Conservation (phyloP, 2,329 filamentous ascomycete genomes). For the Exophiala alcalophila region DNA sequence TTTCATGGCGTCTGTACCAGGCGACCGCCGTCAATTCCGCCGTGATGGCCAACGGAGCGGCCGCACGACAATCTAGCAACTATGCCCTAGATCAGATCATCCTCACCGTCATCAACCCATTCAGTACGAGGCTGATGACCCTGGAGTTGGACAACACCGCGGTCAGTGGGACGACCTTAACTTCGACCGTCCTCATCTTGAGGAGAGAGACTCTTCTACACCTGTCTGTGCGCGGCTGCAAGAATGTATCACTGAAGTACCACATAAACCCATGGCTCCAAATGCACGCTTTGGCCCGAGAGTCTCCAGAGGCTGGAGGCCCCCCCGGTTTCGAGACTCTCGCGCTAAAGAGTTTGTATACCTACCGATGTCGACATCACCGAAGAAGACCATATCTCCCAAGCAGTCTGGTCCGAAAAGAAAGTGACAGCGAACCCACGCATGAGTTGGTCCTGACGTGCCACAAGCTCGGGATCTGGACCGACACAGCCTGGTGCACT, state of each 20-base stretch:
- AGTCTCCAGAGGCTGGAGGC: slow-evolving; percentile 12
- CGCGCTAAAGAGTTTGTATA: slow-evolving; percentile 59
- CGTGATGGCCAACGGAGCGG: slow-evolving; percentile 31
- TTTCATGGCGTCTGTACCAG: slow-evolving; percentile 55
- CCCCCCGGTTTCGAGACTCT: slow-evolving; percentile 44
- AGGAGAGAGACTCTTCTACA: slow-evolving; percentile 56
- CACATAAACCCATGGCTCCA: slow-evolving; percentile 59
- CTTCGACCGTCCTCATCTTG: slow-evolving; percentile 53
- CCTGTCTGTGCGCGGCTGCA: slow-evolving; percentile 60
- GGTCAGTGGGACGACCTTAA: slow-evolving; percentile 56
- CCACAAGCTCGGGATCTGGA: slow-evolving; percentile 59
- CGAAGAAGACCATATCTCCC: slow-evolving; percentile 59
- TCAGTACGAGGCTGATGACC: slow-evolving; percentile 55
- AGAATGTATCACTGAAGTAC: slow-evolving; percentile 63
- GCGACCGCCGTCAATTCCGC: slow-evolving; percentile 37
- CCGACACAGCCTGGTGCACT: slow-evolving; percentile 60
- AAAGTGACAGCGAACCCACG: slow-evolving; percentile 60
- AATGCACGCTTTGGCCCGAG: slow-evolving; percentile 41
- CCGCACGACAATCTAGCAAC: slow-evolving; percentile 51
- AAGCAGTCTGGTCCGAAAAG: slow-evolving; percentile 52
- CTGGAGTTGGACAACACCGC: slow-evolving; percentile 61
- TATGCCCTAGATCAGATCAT: slow-evolving; percentile 59
- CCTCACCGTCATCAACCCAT: slow-evolving; percentile 54
- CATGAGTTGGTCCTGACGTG: slow-evolving; percentile 60
- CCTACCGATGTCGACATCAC: slow-evolving; percentile 62